phyloP scores from a whole-genome alignment of 2,329 filamentous ascomycete species.

The Ophiostoma tasmaniense region DNA sequence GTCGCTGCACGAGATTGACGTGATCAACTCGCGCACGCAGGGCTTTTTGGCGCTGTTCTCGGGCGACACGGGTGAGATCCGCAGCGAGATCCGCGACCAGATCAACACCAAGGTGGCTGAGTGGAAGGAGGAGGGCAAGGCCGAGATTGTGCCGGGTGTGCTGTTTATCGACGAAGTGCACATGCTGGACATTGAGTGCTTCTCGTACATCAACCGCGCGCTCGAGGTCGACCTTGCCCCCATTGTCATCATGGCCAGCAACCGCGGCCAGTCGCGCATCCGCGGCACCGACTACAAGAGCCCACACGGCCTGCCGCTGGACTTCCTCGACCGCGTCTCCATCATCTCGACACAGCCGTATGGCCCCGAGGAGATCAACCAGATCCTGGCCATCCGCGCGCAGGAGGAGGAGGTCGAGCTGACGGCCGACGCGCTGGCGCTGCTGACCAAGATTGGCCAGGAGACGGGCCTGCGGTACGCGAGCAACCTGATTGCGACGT shows the following conservation, averaged over 20 bases:
- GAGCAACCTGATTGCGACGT: conserved; percentile 96
- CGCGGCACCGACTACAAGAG: conserved; percentile 88
- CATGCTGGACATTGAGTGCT: conserved; percentile 99
- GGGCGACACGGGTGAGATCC: conserved; percentile 94
- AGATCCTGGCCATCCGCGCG: conserved; percentile 86
- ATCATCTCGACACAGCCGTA: conserved; percentile 94
- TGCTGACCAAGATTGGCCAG: conserved; percentile 90
- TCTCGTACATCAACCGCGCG: conserved; percentile 95
- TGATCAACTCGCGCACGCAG: conserved; percentile 98
- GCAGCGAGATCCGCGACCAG: conserved; percentile 93
- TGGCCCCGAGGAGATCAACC: conserved; percentile 71
- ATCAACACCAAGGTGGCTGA: conserved; percentile 98
- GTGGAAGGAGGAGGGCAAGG: conserved; percentile 99
- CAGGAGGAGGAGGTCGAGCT: conserved; percentile 95
- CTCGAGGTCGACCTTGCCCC: conserved; percentile 90
- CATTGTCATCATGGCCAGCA: conserved; percentile 98
- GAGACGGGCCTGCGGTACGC: conserved; percentile 90
- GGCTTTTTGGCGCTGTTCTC: conserved; percentile 96
- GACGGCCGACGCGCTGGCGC: conserved; percentile 77
- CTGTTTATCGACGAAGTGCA: conserved; percentile 98
- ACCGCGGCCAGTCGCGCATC: conserved; percentile 84
- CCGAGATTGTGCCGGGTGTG: conserved; percentile 93
- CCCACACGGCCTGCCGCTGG: conserved; percentile 86
- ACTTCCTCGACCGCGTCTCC: conserved; percentile 91
- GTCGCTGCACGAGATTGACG: conserved; percentile 94